Evolutionary conservation across 768 basidiomycete species (phyloP), one percentile per base, ranked within the genome.

Genomic region (Amanita pseudoporphyria): DNA sequence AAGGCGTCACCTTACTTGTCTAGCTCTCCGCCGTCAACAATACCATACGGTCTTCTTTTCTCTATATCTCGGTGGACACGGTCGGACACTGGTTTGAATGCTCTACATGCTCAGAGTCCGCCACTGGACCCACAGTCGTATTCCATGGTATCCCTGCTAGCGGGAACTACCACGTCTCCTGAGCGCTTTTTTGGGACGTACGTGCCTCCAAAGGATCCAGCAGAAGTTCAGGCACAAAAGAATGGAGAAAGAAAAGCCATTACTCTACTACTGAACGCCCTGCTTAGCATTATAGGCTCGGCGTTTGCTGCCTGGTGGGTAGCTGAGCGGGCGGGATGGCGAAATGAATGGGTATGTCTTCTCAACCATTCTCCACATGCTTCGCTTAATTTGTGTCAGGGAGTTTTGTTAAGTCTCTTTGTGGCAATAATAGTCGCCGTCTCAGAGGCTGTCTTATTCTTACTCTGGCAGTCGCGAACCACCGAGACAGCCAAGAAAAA

Each of bases 141-240:
- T 60, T 67, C 73, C 5, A 88, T 87, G 79, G 67, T 88, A 33
- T 67, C 86, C 16, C 69, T 92, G 31, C 77, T 92, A 5, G 87
- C 89, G 13, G 88, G 88, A 32, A 74, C 82, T 5, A 77, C 73
- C 38, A 82, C 87, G n/a, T 87, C 86, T 5, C 88, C 88, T 18
- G 79, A 85, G 51, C 77, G 83, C 47, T 79, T 72, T 31, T 85
- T 87, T 52, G 80, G 80, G 28, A 55, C 66, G 7, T 77, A 79
- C 56, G 51, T 58, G 3, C 72, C 69, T 19, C 72, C 70, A 18
- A 65, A 62, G 51, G 72, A 72, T 51, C 73, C 73, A 26, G 73
- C 77, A 53, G 67, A 74, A 49, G 59, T 76, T 12, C 71, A 69
- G 39, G 70, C 67, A 37, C 65, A 71, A 31, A 73, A 64, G 46